Percentiles rank a stretch among this genome's conserved stretches.
phyloP scores from a whole-genome alignment of 164 flowering plant genomes.

The Amborella trichopoda region DNA sequence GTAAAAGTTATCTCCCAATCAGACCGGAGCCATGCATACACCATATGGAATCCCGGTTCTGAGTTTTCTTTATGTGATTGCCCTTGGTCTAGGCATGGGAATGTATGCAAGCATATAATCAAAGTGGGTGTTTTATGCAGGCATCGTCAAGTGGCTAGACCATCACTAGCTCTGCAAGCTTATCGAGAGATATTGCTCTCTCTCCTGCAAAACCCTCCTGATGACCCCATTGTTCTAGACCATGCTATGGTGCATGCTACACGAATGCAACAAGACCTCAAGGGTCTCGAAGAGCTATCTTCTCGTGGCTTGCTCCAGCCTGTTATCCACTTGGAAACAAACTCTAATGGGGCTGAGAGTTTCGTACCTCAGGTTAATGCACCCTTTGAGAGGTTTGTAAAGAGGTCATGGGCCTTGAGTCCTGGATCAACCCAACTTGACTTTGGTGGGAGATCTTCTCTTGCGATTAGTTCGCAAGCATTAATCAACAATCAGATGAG shows the following conservation, averaged over 20 bases:
- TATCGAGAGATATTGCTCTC: constrained; percentile 32
- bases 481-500: constrained; percentile 3
- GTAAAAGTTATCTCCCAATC: constrained; percentile 41
- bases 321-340: constrained; percentile 18
- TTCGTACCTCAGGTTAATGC: constrained; percentile 4
- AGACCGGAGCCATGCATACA: constrained; percentile 26
- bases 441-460: not conserved
- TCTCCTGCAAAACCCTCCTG: constrained; percentile 35
- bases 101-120: constrained; percentile 39
- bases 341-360: constrained; percentile 17
- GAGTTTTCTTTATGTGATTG: constrained; percentile 46
- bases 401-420: not conserved
- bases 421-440: constrained; percentile 1
- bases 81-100: constrained; percentile 37
- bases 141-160: constrained; percentile 31
- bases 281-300: constrained; percentile 36
- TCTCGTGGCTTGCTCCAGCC: constrained; percentile 36
- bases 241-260: constrained; percentile 28
- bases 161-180: constrained; percentile 28
- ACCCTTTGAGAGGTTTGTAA: constrained; percentile 4
- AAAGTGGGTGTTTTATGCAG: constrained; percentile 32
- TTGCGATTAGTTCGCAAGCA: constrained; percentile 2
- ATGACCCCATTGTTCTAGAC: constrained; percentile 41
- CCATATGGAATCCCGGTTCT: constrained; percentile 47
- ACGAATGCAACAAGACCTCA: constrained; percentile 38